Evolutionary conservation across 1,284 basidiomycete genomes (phyloP), one percentile per base, ranked within the genome.

Genomic region (Erythrobasidium hasegawianum): DNA sequence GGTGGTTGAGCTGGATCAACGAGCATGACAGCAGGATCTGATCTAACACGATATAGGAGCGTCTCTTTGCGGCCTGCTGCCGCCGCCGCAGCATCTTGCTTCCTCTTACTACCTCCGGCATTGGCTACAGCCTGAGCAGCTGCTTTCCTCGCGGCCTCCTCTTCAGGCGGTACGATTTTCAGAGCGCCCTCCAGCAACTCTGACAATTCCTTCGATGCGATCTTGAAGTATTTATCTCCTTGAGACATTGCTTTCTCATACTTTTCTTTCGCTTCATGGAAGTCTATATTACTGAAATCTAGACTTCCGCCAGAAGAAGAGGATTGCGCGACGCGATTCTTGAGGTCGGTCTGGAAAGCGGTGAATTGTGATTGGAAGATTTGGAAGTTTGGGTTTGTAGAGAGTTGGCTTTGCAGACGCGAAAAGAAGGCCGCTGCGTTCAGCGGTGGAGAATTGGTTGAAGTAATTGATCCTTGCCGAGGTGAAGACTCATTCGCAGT

Each of bases 1-100:
- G 33, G 54, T 18, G 14, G 59, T 14, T 59, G 49, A 0, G 82
- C 83, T 0, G 92, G 92, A 76, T 95, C 88, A 53, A 86, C 82
- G 73, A 84, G 82, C 72, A 95, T 79, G 56, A 92, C 84, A 47
- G 84, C 83, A 14, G 88, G 84, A 77, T 95, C 87, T 61, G 84
- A 83, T 72, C 84, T 84, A 56, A 97, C 79, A 33, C 87, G 84
- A 67, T 82, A 83, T 69, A 95, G 78, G 64, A 96, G 78, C 13
- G 85, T 84, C 70, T 92, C 89, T 22, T 89, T 89, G 27, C 93
- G 82, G 29, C 56, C 86, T 82, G 53, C 84, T 81, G 70, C 80
- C 78, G 72, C 82, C 79, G 81, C 81, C 10, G 78, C 81, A 71
- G 82, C 83, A 0, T 79, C 81, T 68, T 81, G 84, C 68, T 70